Percentiles rank a stretch among this genome's conserved stretches.
Evolutionary conservation across 768 basidiomycete genomes (phyloP).

Genomic region (Boletus barrowsii): DNA sequence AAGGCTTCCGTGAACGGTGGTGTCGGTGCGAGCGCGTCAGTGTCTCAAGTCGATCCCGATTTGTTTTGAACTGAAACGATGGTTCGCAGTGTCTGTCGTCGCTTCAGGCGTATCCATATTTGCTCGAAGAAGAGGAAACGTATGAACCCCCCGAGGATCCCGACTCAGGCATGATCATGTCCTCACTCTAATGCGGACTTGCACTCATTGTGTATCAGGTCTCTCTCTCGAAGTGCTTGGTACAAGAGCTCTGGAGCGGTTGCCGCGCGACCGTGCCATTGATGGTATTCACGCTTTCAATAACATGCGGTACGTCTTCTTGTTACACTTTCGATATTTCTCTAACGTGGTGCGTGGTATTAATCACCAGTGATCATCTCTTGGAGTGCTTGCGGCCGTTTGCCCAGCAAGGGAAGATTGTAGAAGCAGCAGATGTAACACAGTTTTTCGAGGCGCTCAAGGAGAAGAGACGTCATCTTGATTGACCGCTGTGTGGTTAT

Average conservation of each 20-base stretch:
- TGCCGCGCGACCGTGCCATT: constrained; percentile 79
- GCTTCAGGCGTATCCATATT: constrained; percentile 52
- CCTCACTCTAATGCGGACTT: neutral
- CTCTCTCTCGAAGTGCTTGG: constrained; percentile 82
- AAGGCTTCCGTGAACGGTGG: constrained; percentile 77
- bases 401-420: constrained; percentile 71
- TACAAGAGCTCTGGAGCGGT: constrained; percentile 65
- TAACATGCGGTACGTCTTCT: constrained; percentile 61
- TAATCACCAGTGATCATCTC: constrained; percentile 56
- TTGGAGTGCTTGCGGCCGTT: constrained; percentile 73
- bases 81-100: constrained; percentile 54
- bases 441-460: constrained; percentile 59
- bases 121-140: constrained; percentile 77
- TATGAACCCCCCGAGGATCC: constrained; percentile 87
- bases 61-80: neutral
- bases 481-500: neutral
- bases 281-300: constrained; percentile 86
- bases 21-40: constrained; percentile 65
- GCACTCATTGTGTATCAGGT: constrained; percentile 36
- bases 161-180: constrained; percentile 57
- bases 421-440: constrained; percentile 68
- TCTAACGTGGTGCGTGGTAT: neutral
- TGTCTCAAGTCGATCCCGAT: neutral
- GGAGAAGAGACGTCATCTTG: constrained; percentile 26
- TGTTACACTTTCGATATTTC: neutral